These are phyloP conservation scores for Naematelia encephala DNA, from an alignment of 768 basidiomycete species.

Conservation along the genomic window DNA sequence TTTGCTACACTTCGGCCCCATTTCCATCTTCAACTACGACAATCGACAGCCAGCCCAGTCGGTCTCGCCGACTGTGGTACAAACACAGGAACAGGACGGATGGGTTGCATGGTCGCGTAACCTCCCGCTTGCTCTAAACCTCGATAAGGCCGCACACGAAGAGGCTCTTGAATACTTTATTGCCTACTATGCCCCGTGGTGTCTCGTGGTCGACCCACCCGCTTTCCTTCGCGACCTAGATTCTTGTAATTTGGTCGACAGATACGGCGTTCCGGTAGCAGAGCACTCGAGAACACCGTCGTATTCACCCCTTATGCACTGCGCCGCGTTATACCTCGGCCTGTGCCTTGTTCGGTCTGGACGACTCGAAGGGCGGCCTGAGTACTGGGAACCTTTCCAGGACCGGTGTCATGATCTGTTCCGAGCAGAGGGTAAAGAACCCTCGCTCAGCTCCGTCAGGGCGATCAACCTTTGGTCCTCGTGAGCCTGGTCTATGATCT, in stretches of 20 bases:
- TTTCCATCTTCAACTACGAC: too few species aligned
- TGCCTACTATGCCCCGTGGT: constrained; percentile 16
- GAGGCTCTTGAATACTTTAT: constrained; percentile 8
- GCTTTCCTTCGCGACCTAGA: constrained; percentile 12
- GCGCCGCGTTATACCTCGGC: constrained; percentile 7
- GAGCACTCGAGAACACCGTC: constrained; percentile 4
- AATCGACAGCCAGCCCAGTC: too few species aligned
- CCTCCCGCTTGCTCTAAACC: constrained; percentile 7
- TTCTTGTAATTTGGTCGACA: constrained; percentile 11
- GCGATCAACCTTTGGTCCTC: constrained; percentile 4
- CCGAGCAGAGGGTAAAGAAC: constrained; percentile 3
- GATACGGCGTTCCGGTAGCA: too few species aligned
- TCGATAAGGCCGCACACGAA: constrained; percentile 9
- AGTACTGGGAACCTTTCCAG: constrained; percentile 1
- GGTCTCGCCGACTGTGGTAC: background rate
- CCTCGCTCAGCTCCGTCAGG: constrained; percentile 4
- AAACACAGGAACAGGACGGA: constrained; percentile 2
- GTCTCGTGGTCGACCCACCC: constrained; percentile 11
- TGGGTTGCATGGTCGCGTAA: constrained; percentile 9
- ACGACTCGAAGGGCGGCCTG: constrained; percentile 5
- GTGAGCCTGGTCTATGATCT: background rate
- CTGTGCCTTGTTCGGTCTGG: constrained; percentile 5
- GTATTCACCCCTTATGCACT: constrained; percentile 18
- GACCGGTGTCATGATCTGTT: constrained; percentile 6
- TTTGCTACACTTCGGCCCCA: background rate